Base-by-base conservation (phyloP, 2,329 filamentous ascomycete genomes). In the Chaetomium olivaceum region DNA sequence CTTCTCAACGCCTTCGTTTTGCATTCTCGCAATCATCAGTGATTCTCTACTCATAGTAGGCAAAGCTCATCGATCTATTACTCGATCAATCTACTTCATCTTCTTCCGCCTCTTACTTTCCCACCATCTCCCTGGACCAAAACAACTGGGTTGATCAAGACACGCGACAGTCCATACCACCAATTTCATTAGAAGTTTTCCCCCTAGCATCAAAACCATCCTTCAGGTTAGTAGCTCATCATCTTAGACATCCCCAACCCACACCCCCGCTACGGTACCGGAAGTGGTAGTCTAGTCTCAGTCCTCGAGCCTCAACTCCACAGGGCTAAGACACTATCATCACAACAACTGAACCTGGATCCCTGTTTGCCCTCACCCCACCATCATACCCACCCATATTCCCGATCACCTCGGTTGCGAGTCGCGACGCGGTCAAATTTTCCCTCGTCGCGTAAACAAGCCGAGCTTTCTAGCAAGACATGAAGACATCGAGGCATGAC, bases 361-460 rank as follows among this genome's bases (percentile, higher is more conserved):
- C 56, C 64, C 23, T 16, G 50, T 27, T 54, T 27, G 51, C 43
- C 58, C 33, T 46, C 54, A 48, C 60, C 50, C 64, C 59, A 61
- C 51, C 64, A 52, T 46, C 60, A 25, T 59, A 29, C 19, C 51
- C 43, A 51, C 31, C 29, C 4, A 31, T 29, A 12, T 11, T 8
- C 27, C 19, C 29, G 60, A 54, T 61, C 51, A 43, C 57, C 57
- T 57, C 61, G 55, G 56, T 33, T 63, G 27, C 60, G 29, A 39
- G 56, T 33, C 60, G 27, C 60, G 29, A 39, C 61, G 57, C 56
- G 51, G 25, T 58, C 43, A 61, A 66, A 63, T 27, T 61, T 66
- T 63, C 58, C 33, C 50, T 31, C 27, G 58, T 55, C 54, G n/a
- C 55, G 55, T 62, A 8, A 65, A 62, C 63, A 58, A 51, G 12